Evolutionary conservation across 2,329 filamentous ascomycete genomes (phyloP), one percentile per base, ranked within the genome.

Genomic region (Tympanopsis confertula): DNA sequence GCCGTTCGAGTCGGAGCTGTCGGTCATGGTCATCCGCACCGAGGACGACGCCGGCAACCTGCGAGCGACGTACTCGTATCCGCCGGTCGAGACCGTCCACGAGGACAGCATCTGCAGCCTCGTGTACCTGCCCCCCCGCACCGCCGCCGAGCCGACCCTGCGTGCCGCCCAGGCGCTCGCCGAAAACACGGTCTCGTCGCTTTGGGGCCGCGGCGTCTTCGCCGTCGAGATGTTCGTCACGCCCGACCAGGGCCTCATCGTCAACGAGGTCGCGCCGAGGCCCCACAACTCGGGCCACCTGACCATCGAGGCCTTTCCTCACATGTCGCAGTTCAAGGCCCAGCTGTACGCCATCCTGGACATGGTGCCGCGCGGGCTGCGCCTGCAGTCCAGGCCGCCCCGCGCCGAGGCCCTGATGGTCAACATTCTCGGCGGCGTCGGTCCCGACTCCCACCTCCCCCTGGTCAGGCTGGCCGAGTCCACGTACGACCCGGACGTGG

Each of bases 21-120:
- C 91, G 4, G 88, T 94, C 47, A 94, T 96, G 78, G 89, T 95
- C 5, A 77, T 96, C 40, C 84, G 94, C 52, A 94, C 85, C 1
- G 83, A 88, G 52, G 78, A 93, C 46, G 61, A 65, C 33, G 55
- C 64, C 3, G 70, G 70, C 1, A 59, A 59, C 13, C 54, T 68
- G 5, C 69, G 61, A 41, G 55, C 55, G 13, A 56, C 72, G 12
- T 64, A 87, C 20, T 76, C 88, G 4, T 96, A 91, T 54, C 88
- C 91, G 1, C 82, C 82, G 0, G 88, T 95, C 2, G 91, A 98
- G 65, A 96, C 89, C 1, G 74, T 96, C 20, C 91, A 98, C 50
- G 86, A 95, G 59, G 85, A 96, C 58, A 91, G 79, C 52, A 87
- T 98, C 49, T 96, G 91, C 72, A 91, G 93, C 49, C 79, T 88